Base-by-base conservation (phyloP, 257 asterid genomes). In the Cordia subcordata region DNA sequence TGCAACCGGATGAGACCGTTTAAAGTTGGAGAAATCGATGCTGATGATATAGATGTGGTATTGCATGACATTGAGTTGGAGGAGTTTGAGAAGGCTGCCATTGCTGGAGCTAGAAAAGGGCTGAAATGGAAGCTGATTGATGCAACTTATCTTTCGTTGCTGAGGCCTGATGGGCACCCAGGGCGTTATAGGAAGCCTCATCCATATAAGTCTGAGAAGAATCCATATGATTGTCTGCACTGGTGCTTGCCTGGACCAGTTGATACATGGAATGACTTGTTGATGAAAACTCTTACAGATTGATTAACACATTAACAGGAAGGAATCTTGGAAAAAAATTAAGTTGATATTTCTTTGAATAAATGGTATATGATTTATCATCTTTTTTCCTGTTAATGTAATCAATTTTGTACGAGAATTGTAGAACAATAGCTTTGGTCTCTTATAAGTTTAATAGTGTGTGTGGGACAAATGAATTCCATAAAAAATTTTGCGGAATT, bases 171-270 rank as follows among this genome's bases (percentile, higher is more conserved):
- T 19, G 97, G 97, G n/a, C 95, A 90, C 54, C 94, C 95, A 0
- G 88, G 94, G 11, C 73, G 66, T 11, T 86, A 84, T 60, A 58
- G 97, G 58, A 69, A 80, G 63, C 74, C 75, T 40, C 87, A 84
- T 18, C 96, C 98, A 0, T 84, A 66, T 55, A 60, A 58, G 68
- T 19, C 74, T 52, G 80, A 68, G n/a, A 68, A 76, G 66, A 64
- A 82, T 18, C 96, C 85, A 64, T 84, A 86, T 71, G 99, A 93
- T 58, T 93, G 99, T 70, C 60, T 93, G 53, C 99, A 93, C 20
- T 89, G 99, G 99, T 93, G 99, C 61, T 72, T 93, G 72, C 99
- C 99, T 0, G 97, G 99, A 4, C 97, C 99, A 0, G 83, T 93
- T 49, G 99, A 93, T 40, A 78, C 91, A 39, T 93, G 99, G 99